These are phyloP conservation scores for Peterozyma toletana DNA, from an alignment of 805 yeast species.

Conservation along the genomic window DNA sequence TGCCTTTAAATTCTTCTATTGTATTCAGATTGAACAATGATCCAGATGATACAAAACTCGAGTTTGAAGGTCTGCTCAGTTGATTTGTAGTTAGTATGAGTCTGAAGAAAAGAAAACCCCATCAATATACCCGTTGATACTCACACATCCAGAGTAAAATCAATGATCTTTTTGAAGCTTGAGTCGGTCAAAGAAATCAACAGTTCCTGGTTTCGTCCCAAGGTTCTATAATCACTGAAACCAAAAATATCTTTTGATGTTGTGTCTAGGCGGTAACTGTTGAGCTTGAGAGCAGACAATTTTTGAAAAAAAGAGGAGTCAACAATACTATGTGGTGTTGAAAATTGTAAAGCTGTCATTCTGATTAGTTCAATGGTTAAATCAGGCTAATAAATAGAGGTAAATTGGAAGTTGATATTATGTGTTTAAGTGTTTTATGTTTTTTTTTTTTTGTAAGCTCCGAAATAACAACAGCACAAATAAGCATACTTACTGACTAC, in stretches of 20 bases:
- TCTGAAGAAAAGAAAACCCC: background rate
- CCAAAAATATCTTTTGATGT: conserved; percentile 37
- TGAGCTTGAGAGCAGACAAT: conserved; percentile 66
- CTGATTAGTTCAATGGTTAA: no score
- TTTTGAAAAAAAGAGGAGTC: conserved; percentile 84
- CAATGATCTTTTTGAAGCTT: conserved; percentile 20
- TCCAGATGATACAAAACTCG: conserved; percentile 24
- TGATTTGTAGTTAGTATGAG: conserved; percentile 2
- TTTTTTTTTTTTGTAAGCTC: no score
- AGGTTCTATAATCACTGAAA: conserved; percentile 19
- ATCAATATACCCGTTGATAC: conserved; percentile 3
- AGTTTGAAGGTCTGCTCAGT: conserved; percentile 1
- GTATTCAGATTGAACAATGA: conserved; percentile 61
- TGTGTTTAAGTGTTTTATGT: no score
- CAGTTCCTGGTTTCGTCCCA: conserved; percentile 23
- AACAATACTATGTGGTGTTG: conserved; percentile 61
- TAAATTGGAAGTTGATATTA: no score
- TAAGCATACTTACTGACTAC: no score
- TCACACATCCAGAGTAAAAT: conserved; percentile 11
- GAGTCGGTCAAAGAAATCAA: conserved; percentile 19
- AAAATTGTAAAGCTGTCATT: conserved; percentile 22
- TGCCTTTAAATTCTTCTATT: conserved; percentile 70
- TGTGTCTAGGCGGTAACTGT: conserved; percentile 60
- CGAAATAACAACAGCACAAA: no score
- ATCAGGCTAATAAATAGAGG: no score